Evolutionary conservation across 2,329 filamentous ascomycete genomes (phyloP), one percentile per base, ranked within the genome.

Genomic region (Trichoderma pleuroti): DNA sequence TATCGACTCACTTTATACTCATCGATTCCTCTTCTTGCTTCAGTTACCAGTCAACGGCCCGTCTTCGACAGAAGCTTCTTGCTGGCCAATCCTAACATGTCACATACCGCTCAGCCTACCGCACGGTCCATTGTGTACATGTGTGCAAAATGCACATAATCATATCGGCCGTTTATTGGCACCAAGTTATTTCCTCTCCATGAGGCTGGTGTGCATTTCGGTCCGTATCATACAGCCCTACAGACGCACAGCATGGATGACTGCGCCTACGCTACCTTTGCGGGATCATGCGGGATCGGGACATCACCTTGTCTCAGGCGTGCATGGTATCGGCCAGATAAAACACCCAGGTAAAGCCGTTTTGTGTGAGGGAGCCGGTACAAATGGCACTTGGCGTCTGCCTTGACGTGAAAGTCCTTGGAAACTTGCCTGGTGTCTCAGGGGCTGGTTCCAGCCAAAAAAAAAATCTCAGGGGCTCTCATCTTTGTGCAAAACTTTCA

Each of bases 261-360:
- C n/a, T 52, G 56, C 21, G 30, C 32, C 30, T 68, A 18, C 24
- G n/a, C 42, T 68, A 28, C 56, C 61, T 28, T 34, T 11, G 56
- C 39, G 56, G 66, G 66, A 52, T 68, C 66, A 32, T 61, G 66
- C 56, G 56, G 56, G 56, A 68, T 68, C 66, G 66, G 66, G 36
- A 11, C 21, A 59, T 32, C 52, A 42, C 6, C 21, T 32, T 61
- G 54, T 49, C 56, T 46, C 54, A 30, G 36, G 26, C 32, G 32
- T 60, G 64, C 36, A 59, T 60, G 26, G n/a, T 32, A 32, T 68
- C 39, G 39, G 42, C 24, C 59, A 30, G 30, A 36, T 28, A 34
- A 21, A 61, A 36, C 39, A 28, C 14, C 42, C 28, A 24, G 42
- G 26, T 30, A 67, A 59, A 14, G 14, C 32, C 18, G 30, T 68